Evolutionary conservation across 148 eudicot species (phyloP).

Genomic region (Silene conica): DNA sequence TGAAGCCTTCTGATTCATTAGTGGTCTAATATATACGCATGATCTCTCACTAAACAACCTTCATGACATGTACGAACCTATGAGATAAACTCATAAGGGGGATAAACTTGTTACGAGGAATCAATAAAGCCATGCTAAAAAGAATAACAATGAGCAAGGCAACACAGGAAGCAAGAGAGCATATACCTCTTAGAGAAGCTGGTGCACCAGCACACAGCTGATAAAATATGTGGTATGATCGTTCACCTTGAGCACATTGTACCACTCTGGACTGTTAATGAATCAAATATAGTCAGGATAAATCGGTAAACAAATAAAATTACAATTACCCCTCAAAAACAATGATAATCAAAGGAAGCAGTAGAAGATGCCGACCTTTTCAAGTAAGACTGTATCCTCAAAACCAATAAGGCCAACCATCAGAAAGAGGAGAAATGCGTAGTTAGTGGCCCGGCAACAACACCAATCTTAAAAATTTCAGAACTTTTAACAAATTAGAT

Average conservation of each 20-base stretch:
- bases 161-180: conserved; percentile 1
- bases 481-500: neutral
- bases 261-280: conserved; percentile 92
- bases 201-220: conserved; percentile 98
- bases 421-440: neutral
- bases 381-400: conserved; percentile 73
- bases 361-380: conserved; percentile 59
- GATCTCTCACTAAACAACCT: conserved; percentile 1
- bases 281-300: conserved; percentile 26
- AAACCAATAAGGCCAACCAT: conserved; percentile 22
- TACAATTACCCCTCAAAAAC: neutral
- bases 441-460: conserved; percentile 15
- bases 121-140: neutral
- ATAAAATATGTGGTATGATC: conserved; percentile 98
- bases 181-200: conserved; percentile 65
- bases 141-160: conserved; percentile 5
- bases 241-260: conserved; percentile 91
- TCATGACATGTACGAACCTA: conserved; percentile 7
- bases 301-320: neutral
- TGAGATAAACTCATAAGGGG: neutral
- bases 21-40: neutral
- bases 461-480: neutral
- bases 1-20: conserved; percentile 5
- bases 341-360: conserved; percentile 16
- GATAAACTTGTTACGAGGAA: neutral